Conservation (phyloP, 352 stramenopile species). For the Phytophthora tubulina region DNA sequence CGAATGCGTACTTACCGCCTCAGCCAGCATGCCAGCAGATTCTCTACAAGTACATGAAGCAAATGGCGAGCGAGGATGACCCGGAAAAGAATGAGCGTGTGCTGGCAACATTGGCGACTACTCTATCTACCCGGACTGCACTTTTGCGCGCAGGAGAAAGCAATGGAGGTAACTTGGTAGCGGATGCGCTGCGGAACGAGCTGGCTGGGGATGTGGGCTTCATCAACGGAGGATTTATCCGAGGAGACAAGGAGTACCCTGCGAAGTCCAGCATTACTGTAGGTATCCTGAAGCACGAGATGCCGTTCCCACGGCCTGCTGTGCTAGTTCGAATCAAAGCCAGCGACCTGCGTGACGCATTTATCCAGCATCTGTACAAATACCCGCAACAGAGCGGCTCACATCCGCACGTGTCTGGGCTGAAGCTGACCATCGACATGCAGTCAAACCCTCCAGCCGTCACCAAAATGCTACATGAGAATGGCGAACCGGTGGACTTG, state of each 20-base stretch:
- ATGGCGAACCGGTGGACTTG: constrained; percentile 60
- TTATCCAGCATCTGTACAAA: constrained; percentile 81
- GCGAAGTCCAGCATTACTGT: constrained; percentile 75
- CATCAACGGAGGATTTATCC: constrained; percentile 92
- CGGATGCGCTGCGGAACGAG: constrained; percentile 78
- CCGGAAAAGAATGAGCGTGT: constrained; percentile 54
- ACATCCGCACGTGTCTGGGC: constrained; percentile 83
- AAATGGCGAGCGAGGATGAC: constrained; percentile 68
- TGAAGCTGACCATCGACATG: constrained; percentile 55
- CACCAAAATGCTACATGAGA: constrained; percentile 55
- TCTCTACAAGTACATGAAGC: constrained; percentile 74
- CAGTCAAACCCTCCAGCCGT: constrained; percentile 34
- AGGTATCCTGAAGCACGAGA: constrained; percentile 82
- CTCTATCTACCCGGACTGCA: constrained; percentile 79
- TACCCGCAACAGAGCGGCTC: constrained; percentile 82
- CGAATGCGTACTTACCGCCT: constrained; percentile 64
- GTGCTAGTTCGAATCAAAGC: constrained; percentile 77
- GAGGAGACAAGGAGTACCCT: constrained; percentile 82
- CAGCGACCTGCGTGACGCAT: constrained; percentile 69
- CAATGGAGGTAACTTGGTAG: constrained; percentile 82
- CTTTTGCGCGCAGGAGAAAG: constrained; percentile 75
- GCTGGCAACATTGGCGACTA: constrained; percentile 56
- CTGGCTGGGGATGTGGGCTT: constrained; percentile 75
- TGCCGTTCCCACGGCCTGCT: constrained; percentile 84
- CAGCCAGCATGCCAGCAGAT: constrained; percentile 74